These are phyloP conservation scores for Penicillium manginii DNA, from an alignment of 495 filamentous ascomycete genomes.

Conservation along the genomic window DNA sequence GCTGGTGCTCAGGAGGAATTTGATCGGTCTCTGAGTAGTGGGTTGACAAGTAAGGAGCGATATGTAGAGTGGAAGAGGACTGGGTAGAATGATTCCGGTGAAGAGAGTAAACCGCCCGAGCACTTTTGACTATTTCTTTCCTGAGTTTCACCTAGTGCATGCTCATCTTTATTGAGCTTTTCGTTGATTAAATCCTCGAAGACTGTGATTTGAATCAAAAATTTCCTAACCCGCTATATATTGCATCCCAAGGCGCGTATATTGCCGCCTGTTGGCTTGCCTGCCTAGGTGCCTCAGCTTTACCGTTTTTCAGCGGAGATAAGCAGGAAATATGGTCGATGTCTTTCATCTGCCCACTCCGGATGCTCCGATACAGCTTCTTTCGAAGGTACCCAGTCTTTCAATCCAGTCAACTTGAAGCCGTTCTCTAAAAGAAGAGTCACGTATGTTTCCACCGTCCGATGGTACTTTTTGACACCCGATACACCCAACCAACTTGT, in stretches of 20 bases:
- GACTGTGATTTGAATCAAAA: too few species aligned
- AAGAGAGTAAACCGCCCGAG: too few species aligned
- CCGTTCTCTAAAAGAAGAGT: constrained; percentile 23
- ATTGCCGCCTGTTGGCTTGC: too few species aligned
- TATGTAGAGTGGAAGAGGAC: constrained; percentile 48
- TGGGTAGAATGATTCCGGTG: not conserved
- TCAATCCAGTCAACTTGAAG: constrained; percentile 24
- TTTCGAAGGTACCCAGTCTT: constrained; percentile 24
- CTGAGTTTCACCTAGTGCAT: too few species aligned
- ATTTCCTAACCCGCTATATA: too few species aligned
- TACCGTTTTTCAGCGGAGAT: constrained; percentile 17
- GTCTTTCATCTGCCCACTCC: constrained; percentile 21
- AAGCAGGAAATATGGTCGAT: constrained; percentile 30
- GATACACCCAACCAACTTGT: constrained; percentile 27
- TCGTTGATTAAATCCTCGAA: too few species aligned
- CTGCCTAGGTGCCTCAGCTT: too few species aligned
- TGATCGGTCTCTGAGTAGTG: constrained; percentile 12
- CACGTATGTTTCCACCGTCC: constrained; percentile 29
- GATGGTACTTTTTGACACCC: constrained; percentile 32
- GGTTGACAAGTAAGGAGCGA: constrained; percentile 27
- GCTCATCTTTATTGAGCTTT: too few species aligned
- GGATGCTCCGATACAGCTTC: constrained; percentile 18
- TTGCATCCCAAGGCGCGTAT: too few species aligned
- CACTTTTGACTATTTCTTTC: too few species aligned
- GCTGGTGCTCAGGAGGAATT: constrained; percentile 39